Percentiles rank a stretch among this genome's conserved stretches.
phyloP scores from a whole-genome alignment of 192 early-diverging fungal species.

The Kappamyces sp. region DNA sequence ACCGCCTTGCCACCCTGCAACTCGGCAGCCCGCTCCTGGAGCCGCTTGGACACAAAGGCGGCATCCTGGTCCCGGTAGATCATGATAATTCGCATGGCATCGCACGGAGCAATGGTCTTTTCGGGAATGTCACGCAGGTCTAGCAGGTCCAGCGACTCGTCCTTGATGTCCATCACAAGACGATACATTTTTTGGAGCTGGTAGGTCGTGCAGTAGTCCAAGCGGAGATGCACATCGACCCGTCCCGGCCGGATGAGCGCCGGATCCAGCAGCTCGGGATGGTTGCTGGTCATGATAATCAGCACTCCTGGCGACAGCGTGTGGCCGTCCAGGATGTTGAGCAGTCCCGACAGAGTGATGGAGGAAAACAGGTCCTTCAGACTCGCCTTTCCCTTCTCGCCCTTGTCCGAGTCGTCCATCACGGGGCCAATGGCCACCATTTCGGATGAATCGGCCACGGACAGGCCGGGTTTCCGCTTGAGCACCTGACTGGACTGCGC shows the following conservation, averaged over 20 bases:
- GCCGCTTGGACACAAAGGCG: background rate
- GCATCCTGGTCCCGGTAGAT: conserved; percentile 33
- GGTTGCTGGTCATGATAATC: conserved; percentile 66
- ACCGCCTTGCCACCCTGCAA: conserved; percentile 7
- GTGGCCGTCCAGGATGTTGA: conserved; percentile 58
- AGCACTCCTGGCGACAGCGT: conserved; percentile 45
- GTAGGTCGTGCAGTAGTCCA: conserved; percentile 57
- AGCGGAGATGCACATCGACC: conserved; percentile 57
- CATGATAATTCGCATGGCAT: conserved; percentile 57
- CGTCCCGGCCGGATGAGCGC: conserved; percentile 57
- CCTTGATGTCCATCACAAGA: conserved; percentile 32
- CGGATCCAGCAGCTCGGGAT: conserved; percentile 56
- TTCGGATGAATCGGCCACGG: conserved; percentile 15
- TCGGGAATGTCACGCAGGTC: conserved; percentile 40
- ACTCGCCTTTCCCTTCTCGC: background rate
- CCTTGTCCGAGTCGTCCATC: background rate
- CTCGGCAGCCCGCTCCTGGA: conserved; percentile 9
- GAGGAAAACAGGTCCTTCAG: background rate
- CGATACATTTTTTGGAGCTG: conserved; percentile 50
- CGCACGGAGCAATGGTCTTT: conserved; percentile 53
- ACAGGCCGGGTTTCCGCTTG: conserved; percentile 27
- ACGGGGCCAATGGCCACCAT: no score
- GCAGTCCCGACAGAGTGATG: conserved; percentile 39
- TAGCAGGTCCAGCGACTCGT: conserved; percentile 18
- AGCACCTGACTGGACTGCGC: conserved; percentile 45